These are phyloP conservation scores for Trametes maxima DNA, from an alignment of 768 basidiomycete genomes.

Conservation along the genomic window DNA sequence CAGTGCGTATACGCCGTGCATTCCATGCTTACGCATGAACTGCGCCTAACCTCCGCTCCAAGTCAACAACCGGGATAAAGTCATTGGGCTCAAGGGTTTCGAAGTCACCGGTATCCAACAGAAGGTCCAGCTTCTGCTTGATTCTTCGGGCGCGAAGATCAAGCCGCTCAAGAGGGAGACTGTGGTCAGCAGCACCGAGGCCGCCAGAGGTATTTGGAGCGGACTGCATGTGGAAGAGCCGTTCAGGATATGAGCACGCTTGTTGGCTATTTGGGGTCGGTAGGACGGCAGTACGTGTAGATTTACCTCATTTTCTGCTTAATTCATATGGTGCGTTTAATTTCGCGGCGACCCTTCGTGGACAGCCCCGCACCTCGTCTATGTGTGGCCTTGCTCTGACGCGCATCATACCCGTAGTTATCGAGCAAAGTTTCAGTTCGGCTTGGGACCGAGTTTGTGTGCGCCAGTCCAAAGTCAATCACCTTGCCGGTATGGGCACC, in stretches of 20 bases:
- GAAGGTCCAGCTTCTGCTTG: constrained; percentile 83
- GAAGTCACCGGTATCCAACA: constrained; percentile 72
- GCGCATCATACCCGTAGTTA: constrained; percentile 14
- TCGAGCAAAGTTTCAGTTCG: background rate
- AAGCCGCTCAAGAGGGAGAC: constrained; percentile 70
- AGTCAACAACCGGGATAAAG: constrained; percentile 91
- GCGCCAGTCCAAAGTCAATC: background rate
- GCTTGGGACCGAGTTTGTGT: background rate
- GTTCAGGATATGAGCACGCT: constrained; percentile 45
- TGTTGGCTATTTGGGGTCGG: background rate
- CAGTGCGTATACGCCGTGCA: constrained; percentile 13
- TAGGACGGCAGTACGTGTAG: constrained; percentile 17
- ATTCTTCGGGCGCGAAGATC: constrained; percentile 87
- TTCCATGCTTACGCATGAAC: background rate
- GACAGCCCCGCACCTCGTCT: constrained; percentile 5
- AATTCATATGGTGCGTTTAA: constrained; percentile 18
- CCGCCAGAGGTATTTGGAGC: constrained; percentile 88
- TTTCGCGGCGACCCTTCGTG: background rate
- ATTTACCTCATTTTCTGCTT: constrained; percentile 17
- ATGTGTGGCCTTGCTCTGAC: constrained; percentile 2
- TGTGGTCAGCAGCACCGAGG: constrained; percentile 79
- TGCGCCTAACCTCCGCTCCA: constrained; percentile 17
- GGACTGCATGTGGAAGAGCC: constrained; percentile 81
- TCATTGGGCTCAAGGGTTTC: constrained; percentile 75
- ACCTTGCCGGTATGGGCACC: too few relatives aligned